phyloP scores from a whole-genome alignment of 495 filamentous ascomycete species.

The Hypoxylon perforatum region DNA sequence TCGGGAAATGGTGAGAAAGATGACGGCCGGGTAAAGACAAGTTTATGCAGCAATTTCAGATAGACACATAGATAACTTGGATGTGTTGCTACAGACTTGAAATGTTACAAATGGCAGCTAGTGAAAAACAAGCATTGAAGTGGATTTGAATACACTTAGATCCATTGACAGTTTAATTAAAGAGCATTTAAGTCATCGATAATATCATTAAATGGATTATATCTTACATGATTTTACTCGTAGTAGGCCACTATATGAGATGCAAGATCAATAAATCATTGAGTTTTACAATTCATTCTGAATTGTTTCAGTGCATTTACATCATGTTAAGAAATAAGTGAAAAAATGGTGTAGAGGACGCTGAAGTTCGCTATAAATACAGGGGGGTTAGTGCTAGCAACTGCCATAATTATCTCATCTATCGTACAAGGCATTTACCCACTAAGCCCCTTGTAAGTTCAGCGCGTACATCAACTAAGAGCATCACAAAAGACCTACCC shows the following conservation, averaged over 20 bases:
- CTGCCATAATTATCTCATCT: too few relatives aligned
- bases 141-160: neutral
- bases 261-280: neutral
- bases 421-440: too few relatives aligned
- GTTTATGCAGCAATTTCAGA: neutral
- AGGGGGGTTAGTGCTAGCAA: too few relatives aligned
- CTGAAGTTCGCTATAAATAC: too few relatives aligned
- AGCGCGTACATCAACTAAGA: too few relatives aligned
- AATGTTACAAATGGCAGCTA: constrained; percentile 45
- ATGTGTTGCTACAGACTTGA: neutral
- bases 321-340: neutral
- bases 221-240: neutral
- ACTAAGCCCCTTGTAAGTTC: too few relatives aligned
- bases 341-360: too few relatives aligned
- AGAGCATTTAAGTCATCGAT: neutral
- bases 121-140: constrained; percentile 29
- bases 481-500: too few relatives aligned
- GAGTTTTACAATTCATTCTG: neutral
- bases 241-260: neutral
- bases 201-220: neutral
- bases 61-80: neutral
- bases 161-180: neutral
- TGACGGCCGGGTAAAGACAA: neutral
- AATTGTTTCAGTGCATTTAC: neutral
- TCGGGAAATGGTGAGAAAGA: neutral